Base-by-base conservation (phyloP, 108 stramenopile species). In the Fistulifera solaris region DNA sequence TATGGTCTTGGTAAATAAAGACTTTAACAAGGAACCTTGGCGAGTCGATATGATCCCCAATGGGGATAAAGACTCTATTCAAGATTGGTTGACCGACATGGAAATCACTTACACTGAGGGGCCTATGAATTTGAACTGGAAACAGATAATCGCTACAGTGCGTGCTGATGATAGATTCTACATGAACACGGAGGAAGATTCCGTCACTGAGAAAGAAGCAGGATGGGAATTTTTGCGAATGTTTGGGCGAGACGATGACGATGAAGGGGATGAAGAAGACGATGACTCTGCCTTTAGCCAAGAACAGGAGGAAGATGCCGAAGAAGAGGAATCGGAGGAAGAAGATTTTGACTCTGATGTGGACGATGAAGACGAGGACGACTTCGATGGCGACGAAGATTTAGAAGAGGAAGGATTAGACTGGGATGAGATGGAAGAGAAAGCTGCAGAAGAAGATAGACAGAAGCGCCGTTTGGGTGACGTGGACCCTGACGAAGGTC, bases 101-200 rank as follows among this genome's bases (percentile, higher is more conserved):
- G 90, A 96, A 31, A 89, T 97, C 45, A 93, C 97, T 4, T 99
- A 93, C 83, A 99, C 99, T 0, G 87, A 93, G 60, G n/a, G 95
- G 31, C 87, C 94, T 23, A 92, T 93, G 87, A 87, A 94, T 24
- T 68, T 96, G 50, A 95, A 96, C 64, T 98, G 97, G 99, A 97
- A 97, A 65, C 76, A 82, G 48, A 87, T 99, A 63, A 92, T 98
- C 75, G 47, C 61, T 1, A 83, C 77, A 6, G 92, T 93, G 18
- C 74, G 71, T 46, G 93, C 80, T 17, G 95, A 97, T 53, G 94
- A 93, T 67, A 72, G 91, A 15, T 94, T 94, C 72, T 94, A 94
- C 63, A 89, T 87, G 77, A 91, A 90, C 52, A 94, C 94, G 17
- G 96, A 98, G 59, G 92, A 92, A 31, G 95, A 97, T 46, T 94